Evolutionary conservation across 768 basidiomycete genomes (phyloP).

Genomic region (button mushroom (Agaricus bisporus)): DNA sequence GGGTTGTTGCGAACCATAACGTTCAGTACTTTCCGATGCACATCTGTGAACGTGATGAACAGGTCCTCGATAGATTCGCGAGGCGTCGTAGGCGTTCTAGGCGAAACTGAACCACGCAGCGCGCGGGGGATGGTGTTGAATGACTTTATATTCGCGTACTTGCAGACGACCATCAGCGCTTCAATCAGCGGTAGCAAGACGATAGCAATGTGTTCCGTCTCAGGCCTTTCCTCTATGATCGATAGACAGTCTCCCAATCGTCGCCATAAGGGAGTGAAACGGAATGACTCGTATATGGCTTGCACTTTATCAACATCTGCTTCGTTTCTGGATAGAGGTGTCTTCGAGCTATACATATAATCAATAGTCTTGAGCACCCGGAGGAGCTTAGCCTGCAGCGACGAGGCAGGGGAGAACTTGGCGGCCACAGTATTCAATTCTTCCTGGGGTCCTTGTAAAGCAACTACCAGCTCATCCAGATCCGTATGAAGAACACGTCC

Average conservation of each 20-base stretch:
- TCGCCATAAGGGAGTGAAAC: slow-evolving; percentile 84
- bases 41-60: slow-evolving; percentile 90
- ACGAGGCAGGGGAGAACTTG: slow-evolving; percentile 91
- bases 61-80: slow-evolving; percentile 83
- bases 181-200: slow-evolving; percentile 94
- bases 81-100: slow-evolving; percentile 60
- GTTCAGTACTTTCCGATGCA: slow-evolving; percentile 90
- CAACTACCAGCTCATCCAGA: slow-evolving; percentile 66
- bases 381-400: slow-evolving; percentile 92
- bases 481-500: slow-evolving; percentile 71
- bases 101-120: slow-evolving; percentile 62
- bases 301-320: slow-evolving; percentile 79
- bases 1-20: slow-evolving; percentile 98
- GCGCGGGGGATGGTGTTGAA: slow-evolving; percentile 38
- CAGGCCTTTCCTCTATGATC: slow-evolving; percentile 71
- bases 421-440: slow-evolving; percentile 70
- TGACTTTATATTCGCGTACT: slow-evolving; percentile 78
- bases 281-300: slow-evolving; percentile 86
- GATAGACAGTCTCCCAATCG: slow-evolving; percentile 86
- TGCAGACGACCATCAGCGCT: slow-evolving; percentile 97
- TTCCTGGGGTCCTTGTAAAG: slow-evolving; percentile 49
- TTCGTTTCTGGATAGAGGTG: slow-evolving; percentile 22
- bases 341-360: slow-evolving; percentile 80
- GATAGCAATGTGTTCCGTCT: slow-evolving; percentile 84
- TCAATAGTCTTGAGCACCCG: slow-evolving; percentile 96